A percentile compares a stretch with the other conserved stretches of the same genome.
phyloP scores from a whole-genome alignment of 371 early-diverging fungal species.

The Mucor indicus region DNA sequence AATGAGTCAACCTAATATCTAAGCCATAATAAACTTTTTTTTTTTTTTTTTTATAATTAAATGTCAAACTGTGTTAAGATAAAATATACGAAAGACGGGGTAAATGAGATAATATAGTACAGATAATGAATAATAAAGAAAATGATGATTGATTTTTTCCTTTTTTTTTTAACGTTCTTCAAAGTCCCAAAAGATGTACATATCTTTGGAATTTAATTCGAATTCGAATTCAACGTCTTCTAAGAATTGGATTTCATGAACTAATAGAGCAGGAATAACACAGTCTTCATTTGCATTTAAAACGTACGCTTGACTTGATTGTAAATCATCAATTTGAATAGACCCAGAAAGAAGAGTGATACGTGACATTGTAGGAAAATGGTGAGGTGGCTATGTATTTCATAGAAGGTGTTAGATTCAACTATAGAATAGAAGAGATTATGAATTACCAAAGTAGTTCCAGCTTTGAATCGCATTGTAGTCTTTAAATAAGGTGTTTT shows the following conservation, averaged over 20 bases:
- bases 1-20: too few relatives aligned
- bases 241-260: slow-evolving; percentile 30
- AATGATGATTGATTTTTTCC: neutral
- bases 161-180: slow-evolving; percentile 29
- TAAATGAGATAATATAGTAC: too few relatives aligned
- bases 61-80: too few relatives aligned
- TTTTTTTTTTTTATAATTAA: too few relatives aligned
- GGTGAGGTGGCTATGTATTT: slow-evolving; percentile 25
- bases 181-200: slow-evolving; percentile 34
- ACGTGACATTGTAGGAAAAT: slow-evolving; percentile 22
- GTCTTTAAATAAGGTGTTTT: slow-evolving; percentile 26
- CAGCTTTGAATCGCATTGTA: slow-evolving; percentile 26
- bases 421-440: neutral
- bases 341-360: slow-evolving; percentile 27
- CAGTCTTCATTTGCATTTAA: slow-evolving; percentile 18
- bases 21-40: too few relatives aligned
- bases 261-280: slow-evolving; percentile 25
- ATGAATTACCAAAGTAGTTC: slow-evolving; percentile 15
- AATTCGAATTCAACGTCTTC: slow-evolving; percentile 30
- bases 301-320: slow-evolving; percentile 23
- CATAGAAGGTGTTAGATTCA: neutral
- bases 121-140: neutral
- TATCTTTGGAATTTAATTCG: slow-evolving; percentile 23
- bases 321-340: slow-evolving; percentile 26
- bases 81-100: too few relatives aligned